Evolutionary conservation across 352 stramenopile genomes (phyloP).

Genomic region (Phytophthora kernoviae): DNA sequence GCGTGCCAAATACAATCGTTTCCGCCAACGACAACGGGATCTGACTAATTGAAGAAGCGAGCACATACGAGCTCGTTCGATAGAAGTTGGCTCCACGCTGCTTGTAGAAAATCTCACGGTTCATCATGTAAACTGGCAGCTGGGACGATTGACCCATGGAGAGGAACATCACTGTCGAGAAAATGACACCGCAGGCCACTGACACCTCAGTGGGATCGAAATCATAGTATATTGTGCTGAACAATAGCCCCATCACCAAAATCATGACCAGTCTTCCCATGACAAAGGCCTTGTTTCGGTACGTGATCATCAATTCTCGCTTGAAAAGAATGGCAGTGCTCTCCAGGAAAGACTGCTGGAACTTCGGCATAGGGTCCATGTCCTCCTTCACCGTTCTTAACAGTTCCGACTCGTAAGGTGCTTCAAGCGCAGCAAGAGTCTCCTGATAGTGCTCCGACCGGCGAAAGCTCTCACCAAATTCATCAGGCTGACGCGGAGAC

Average conservation of each 20-base stretch:
- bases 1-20: conserved; percentile 68
- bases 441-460: conserved; percentile 35
- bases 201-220: conserved; percentile 34
- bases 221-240: conserved; percentile 45
- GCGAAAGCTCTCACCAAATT: conserved; percentile 38
- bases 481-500: conserved; percentile 15
- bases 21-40: conserved; percentile 49
- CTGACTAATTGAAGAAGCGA: conserved; percentile 36
- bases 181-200: conserved; percentile 64
- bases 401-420: conserved; percentile 9
- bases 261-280: conserved; percentile 48
- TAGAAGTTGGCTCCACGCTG: conserved; percentile 62
- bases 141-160: conserved; percentile 65
- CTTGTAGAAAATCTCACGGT: conserved; percentile 74
- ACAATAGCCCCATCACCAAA: conserved; percentile 49
- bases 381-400: conserved; percentile 1
- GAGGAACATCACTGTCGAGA: conserved; percentile 77
- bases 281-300: conserved; percentile 38
- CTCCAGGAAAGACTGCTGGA: conserved; percentile 36
- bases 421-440: conserved; percentile 29
- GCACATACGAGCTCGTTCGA: conserved; percentile 45
- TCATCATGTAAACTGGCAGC: conserved; percentile 65
- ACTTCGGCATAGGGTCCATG: conserved; percentile 16
- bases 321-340: conserved; percentile 31
- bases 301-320: conserved; percentile 62